Percentiles rank a stretch among this genome's conserved stretches.
These are phyloP conservation scores for Candida caryicola DNA, from an alignment of 805 yeast species.

Conservation along the genomic window DNA sequence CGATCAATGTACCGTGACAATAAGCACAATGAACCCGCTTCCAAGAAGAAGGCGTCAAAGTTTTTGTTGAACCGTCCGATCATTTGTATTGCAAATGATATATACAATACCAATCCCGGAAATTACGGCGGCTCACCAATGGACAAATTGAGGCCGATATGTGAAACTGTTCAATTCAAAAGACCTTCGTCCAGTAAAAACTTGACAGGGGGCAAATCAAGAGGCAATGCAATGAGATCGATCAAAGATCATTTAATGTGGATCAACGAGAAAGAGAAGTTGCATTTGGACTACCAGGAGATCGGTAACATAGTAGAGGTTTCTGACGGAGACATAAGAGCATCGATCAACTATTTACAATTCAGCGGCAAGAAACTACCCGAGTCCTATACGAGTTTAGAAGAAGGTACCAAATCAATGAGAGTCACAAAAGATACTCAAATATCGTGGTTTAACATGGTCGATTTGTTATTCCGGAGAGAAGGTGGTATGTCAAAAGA, in stretches of 20 bases:
- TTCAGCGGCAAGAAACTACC: constrained; percentile 39
- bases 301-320: constrained; percentile 65
- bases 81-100: constrained; percentile 87
- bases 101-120: constrained; percentile 48
- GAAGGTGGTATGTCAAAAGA: constrained; percentile 44
- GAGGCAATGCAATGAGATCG: constrained; percentile 35
- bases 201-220: constrained; percentile 41
- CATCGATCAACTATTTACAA: constrained; percentile 80
- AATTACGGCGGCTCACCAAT: constrained; percentile 47
- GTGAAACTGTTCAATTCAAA: constrained; percentile 68
- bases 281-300: constrained; percentile 46
- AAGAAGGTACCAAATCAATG: not conserved
- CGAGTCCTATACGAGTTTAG: not conserved
- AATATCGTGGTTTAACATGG: constrained; percentile 63
- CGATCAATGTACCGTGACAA: constrained; percentile 37
- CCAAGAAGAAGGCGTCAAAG: constrained; percentile 29
- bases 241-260: constrained; percentile 41
- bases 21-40: not conserved
- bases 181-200: constrained; percentile 50
- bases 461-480: constrained; percentile 59
- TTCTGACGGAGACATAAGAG: constrained; percentile 81
- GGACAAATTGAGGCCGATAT: constrained; percentile 67
- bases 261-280: constrained; percentile 53
- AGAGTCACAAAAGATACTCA: constrained; percentile 55
- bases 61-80: constrained; percentile 71